phyloP scores from a whole-genome alignment of 1,139 yeast species.

The Eremothecium sinecaudum region DNA sequence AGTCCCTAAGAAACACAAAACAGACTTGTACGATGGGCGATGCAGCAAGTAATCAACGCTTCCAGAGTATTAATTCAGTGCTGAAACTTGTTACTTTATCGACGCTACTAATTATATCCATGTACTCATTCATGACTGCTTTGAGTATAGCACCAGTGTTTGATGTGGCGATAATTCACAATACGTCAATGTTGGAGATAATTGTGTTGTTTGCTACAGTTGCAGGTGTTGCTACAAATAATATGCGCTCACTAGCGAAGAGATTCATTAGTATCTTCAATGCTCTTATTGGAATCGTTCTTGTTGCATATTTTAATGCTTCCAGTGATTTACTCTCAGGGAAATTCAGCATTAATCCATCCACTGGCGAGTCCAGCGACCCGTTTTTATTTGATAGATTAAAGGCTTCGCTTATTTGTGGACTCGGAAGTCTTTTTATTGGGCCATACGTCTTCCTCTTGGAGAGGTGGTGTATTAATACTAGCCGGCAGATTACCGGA shows the following conservation, averaged over 20 bases:
- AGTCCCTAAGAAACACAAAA: too few relatives aligned
- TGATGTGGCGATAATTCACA: not conserved
- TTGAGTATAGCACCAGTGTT: not conserved
- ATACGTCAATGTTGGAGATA: not conserved
- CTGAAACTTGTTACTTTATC: not conserved
- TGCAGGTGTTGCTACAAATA: not conserved
- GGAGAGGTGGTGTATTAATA: not conserved
- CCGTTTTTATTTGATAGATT: conserved; percentile 27
- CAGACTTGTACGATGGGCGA: too few relatives aligned
- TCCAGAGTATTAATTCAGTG: too few relatives aligned
- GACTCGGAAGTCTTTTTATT: conserved; percentile 20
- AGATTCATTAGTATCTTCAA: not conserved
- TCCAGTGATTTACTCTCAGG: not conserved
- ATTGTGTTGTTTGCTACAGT: not conserved
- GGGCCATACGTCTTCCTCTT: conserved; percentile 22
- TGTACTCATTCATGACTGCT: not conserved
- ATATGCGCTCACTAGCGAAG: not conserved
- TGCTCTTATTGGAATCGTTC: not conserved
- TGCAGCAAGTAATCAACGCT: too few relatives aligned
- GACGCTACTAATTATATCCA: not conserved
- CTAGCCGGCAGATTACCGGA: too few relatives aligned
- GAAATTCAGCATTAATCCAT: conserved; percentile 10
- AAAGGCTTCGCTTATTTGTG: conserved; percentile 24
- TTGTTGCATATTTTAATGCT: not conserved
- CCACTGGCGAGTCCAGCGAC: conserved; percentile 24